Base-by-base conservation (phyloP, 78 protist genomes). In the Polysphondylium violaceum region DNA sequence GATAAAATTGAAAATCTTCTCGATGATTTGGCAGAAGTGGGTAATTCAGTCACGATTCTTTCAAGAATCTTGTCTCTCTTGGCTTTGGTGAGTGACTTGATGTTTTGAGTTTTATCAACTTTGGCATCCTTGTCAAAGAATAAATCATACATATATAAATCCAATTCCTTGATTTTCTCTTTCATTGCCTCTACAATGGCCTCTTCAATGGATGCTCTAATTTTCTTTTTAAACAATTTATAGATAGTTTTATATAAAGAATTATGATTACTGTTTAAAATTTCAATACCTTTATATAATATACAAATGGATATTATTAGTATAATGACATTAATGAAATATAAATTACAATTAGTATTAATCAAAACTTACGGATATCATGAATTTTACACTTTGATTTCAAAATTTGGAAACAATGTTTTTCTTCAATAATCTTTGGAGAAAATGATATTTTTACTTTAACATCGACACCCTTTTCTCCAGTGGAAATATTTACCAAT, bases 41-140 rank as follows among this genome's bases (percentile, higher is more conserved):
- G 91, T 51, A 83, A 27, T 33, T 83, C 91, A 1, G 65, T 69
- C 3, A 43, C 55, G 14, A 83, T 83, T 69, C 91, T 83, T 31
- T 69, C 91, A 11, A 83, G n/a, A 33, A 83, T 83, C 60, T 69
- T 83, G 14, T 83, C 79, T 53, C 89, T 36, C 21, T 79, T 51
- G 8, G 55, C 50, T 35, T 44, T 67, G 8, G 67, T 83, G 19
- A 53, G 40, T 38, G 8, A 51, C 33, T 69, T 83, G 9, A 69
- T 63, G 11, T 44, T 38, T n/a, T n/a, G n/a, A 21, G 23, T 40
- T 8, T 35, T 69, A 27, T 58, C 50, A 3, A 59, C 53, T 31
- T 40, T 55, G 4, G 67, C 79, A 40, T 69, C 67, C 31, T 44
- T 25, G 27, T 8, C 23, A 65, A 61, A 50, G 55, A 69, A 43